A percentile compares a stretch with the other conserved stretches of the same genome.
phyloP scores from a whole-genome alignment of 1,139 yeast genomes.

The Magnusiomyces ingens region DNA sequence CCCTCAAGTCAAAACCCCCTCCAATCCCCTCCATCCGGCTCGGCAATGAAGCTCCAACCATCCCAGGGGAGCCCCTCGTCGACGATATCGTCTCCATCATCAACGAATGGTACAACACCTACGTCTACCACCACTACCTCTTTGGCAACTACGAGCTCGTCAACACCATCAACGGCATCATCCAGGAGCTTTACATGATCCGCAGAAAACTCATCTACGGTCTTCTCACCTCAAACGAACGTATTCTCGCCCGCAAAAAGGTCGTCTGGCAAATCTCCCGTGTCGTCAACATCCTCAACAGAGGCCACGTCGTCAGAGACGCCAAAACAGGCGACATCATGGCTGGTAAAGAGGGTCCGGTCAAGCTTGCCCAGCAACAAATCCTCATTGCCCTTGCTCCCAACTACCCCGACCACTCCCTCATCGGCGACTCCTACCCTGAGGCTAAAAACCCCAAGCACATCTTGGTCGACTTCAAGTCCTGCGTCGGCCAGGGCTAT shows the following conservation, averaged over 20 bases:
- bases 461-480: slow-evolving; percentile 70
- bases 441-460: slow-evolving; percentile 55
- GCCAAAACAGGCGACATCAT: slow-evolving; percentile 60
- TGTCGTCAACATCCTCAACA: slow-evolving; percentile 56
- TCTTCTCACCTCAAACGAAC: slow-evolving; percentile 56
- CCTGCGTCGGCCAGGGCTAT: slow-evolving; percentile 52
- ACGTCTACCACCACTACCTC: slow-evolving; percentile 28
- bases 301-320: slow-evolving; percentile 73
- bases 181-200: slow-evolving; percentile 52
- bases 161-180: slow-evolving; percentile 26
- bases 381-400: slow-evolving; percentile 66
- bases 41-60: slow-evolving; percentile 25
- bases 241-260: slow-evolving; percentile 47
- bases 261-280: slow-evolving; percentile 57
- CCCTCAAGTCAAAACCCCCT: slow-evolving; percentile 24
- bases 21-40: slow-evolving; percentile 29
- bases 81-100: slow-evolving; percentile 32
- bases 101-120: slow-evolving; percentile 31
- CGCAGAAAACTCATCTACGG: slow-evolving; percentile 53
- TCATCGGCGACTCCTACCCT: slow-evolving; percentile 27
- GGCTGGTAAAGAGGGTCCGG: slow-evolving; percentile 41
- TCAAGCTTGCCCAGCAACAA: slow-evolving; percentile 63
- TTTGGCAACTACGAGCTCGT: slow-evolving; percentile 36
- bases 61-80: slow-evolving; percentile 28
- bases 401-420: slow-evolving; percentile 50